These are phyloP conservation scores for Prinsepia uniflora DNA, from an alignment of 306 rosid species.

Conservation along the genomic window DNA sequence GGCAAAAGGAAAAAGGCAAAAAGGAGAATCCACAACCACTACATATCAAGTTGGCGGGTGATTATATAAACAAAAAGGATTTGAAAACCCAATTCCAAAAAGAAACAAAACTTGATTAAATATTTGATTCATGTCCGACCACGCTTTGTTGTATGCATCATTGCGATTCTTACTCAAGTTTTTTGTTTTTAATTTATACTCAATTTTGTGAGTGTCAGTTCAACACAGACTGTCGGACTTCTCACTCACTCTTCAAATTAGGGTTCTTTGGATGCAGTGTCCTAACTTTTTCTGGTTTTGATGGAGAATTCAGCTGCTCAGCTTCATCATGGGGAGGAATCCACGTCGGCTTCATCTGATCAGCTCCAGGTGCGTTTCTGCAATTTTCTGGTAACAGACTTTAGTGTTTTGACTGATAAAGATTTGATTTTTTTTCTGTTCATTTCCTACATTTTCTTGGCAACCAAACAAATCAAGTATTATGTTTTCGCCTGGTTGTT, in stretches of 20 bases:
- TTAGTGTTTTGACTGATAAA: slow-evolving; percentile 7
- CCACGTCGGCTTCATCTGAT: slow-evolving; percentile 23
- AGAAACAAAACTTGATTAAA: slow-evolving; percentile 16
- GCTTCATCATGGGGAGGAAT: slow-evolving; percentile 32
- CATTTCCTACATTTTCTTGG: slow-evolving; percentile 7
- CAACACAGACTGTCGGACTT: background rate
- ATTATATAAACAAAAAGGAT: slow-evolving; percentile 15
- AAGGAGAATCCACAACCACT: slow-evolving; percentile 9
- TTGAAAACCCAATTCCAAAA: background rate
- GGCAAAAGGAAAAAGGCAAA: slow-evolving; percentile 3
- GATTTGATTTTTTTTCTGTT: background rate
- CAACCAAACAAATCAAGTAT: background rate
- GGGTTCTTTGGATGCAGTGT: slow-evolving; percentile 14
- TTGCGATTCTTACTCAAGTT: slow-evolving; percentile 4
- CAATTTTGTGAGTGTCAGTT: slow-evolving; percentile 4
- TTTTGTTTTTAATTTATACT: background rate
- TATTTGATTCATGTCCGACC: slow-evolving; percentile 27
- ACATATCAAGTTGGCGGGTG: slow-evolving; percentile 25
- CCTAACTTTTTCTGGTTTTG: slow-evolving; percentile 11
- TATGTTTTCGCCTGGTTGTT: background rate
- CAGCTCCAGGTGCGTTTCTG: slow-evolving; percentile 34
- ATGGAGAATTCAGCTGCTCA: slow-evolving; percentile 45
- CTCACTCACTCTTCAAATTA: background rate
- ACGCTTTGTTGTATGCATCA: slow-evolving; percentile 27
- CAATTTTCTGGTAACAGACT: background rate